phyloP scores from a whole-genome alignment of 140 eudicot genomes.

The Oenanthe javanica region DNA sequence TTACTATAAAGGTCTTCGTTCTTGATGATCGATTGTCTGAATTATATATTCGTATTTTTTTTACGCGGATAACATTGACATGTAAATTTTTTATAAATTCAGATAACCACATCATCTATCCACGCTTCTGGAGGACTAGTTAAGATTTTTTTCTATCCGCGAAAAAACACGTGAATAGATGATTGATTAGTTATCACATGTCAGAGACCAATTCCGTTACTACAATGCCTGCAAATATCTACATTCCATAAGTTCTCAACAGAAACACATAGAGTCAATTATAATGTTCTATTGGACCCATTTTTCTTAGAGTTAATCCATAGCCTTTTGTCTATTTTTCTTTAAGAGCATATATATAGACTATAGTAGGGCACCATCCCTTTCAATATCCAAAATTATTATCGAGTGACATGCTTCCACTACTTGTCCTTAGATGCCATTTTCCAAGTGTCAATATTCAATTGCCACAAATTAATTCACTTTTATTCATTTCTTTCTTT shows the following conservation, averaged over 20 bases:
- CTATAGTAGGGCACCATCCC: not conserved
- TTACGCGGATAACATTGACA: too few species aligned
- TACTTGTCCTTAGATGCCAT: not conserved
- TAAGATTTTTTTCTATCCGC: too few species aligned
- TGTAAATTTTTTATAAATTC: too few species aligned
- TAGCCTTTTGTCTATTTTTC: not conserved
- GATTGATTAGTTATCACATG: too few species aligned
- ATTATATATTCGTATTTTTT: too few species aligned
- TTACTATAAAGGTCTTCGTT: too few species aligned
- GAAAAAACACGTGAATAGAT: too few species aligned
- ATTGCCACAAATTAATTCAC: not conserved
- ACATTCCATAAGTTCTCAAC: too few species aligned
- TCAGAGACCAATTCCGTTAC: too few species aligned
- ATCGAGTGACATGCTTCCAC: conserved; percentile 2
- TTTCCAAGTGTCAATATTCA: not conserved
- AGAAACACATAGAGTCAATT: not conserved
- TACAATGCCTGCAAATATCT: not conserved
- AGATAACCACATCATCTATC: too few species aligned
- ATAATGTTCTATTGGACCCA: conserved; percentile 3
- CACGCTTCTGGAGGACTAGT: too few species aligned
- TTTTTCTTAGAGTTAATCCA: conserved; percentile 3
- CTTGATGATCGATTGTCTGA: too few species aligned
- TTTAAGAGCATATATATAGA: not conserved
- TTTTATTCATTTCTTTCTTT: not conserved
- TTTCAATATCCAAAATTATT: not conserved